Conservation (phyloP, 208 protist genomes). For the Trypanosoma brucei region DNA sequence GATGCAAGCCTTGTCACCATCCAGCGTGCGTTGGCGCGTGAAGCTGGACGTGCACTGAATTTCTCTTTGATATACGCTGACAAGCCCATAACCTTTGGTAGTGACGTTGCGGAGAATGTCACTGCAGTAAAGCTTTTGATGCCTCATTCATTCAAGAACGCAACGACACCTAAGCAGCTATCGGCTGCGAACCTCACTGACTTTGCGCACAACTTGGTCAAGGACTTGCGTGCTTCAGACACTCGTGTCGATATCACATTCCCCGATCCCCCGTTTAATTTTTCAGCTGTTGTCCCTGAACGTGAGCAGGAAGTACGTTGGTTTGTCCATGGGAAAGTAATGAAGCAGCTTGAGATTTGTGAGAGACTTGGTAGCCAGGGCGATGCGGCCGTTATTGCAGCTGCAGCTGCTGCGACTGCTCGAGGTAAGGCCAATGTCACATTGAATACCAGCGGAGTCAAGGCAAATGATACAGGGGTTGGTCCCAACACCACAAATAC, state of each 20-base stretch:
- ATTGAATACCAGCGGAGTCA: too few relatives aligned
- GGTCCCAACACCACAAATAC: too few relatives aligned
- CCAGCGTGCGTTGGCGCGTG: not conserved
- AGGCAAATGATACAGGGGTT: too few relatives aligned
- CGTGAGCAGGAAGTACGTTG: conserved; percentile 39
- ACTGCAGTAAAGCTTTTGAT: conserved; percentile 62
- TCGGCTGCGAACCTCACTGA: conserved; percentile 16
- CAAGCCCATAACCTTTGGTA: conserved; percentile 10
- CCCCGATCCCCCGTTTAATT: conserved; percentile 21
- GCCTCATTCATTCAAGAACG: conserved; percentile 46
- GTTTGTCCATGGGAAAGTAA: conserved; percentile 26
- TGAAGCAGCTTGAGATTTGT: conserved; percentile 23
- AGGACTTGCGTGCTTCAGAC: conserved; percentile 16
- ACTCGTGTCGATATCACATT: conserved; percentile 24
- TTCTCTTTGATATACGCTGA: conserved; percentile 63
- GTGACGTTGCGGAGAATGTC: conserved; percentile 34
- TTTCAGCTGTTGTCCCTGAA: conserved; percentile 20
- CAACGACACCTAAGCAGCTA: conserved; percentile 29
- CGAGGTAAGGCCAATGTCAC: too few relatives aligned
- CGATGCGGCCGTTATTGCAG: not conserved
- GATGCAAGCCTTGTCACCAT: conserved; percentile 24
- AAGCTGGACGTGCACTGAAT: conserved; percentile 24
- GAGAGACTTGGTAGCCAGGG: not conserved
- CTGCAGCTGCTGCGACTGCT: not conserved
- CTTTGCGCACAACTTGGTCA: conserved; percentile 10